These are phyloP conservation scores for Centaurea solstitialis DNA, from an alignment of 129 eudicot genomes.

Conservation along the genomic window DNA sequence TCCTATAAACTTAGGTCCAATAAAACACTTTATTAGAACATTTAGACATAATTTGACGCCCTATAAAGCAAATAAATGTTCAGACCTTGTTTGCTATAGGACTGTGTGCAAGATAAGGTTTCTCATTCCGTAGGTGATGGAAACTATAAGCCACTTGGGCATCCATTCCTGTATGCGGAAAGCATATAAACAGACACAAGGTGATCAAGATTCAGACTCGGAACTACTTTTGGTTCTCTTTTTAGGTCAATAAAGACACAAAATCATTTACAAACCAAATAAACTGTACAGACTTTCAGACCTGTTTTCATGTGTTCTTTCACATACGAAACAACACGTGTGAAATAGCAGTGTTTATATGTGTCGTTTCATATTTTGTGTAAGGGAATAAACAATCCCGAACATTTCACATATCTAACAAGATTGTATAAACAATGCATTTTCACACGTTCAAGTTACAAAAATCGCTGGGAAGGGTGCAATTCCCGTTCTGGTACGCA, in stretches of 20 bases:
- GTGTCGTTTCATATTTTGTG: neutral
- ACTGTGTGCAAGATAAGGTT: constrained; percentile 91
- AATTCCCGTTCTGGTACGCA: too few species aligned
- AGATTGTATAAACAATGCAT: neutral
- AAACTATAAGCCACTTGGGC: constrained; percentile 95
- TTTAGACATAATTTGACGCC: neutral
- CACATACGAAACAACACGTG: neutral
- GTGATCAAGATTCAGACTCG: neutral
- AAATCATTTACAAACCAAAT: neutral
- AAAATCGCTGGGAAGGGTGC: too few species aligned
- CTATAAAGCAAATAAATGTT: neutral
- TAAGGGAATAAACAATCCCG: neutral
- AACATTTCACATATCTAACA: neutral
- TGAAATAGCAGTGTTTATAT: neutral
- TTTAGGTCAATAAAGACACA: neutral
- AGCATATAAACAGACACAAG: constrained; percentile 4
- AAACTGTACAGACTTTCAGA: neutral
- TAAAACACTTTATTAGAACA: neutral
- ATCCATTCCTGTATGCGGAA: constrained; percentile 75
- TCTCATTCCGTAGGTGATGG: constrained; percentile 84
- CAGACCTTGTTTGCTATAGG: constrained; percentile 91
- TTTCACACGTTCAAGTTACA: neutral
- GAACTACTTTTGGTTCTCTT: neutral
- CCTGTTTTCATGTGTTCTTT: neutral
- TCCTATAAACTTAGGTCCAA: neutral